Evolutionary conservation across 768 basidiomycete species (phyloP).

Genomic region (Tremella yokohamensis): DNA sequence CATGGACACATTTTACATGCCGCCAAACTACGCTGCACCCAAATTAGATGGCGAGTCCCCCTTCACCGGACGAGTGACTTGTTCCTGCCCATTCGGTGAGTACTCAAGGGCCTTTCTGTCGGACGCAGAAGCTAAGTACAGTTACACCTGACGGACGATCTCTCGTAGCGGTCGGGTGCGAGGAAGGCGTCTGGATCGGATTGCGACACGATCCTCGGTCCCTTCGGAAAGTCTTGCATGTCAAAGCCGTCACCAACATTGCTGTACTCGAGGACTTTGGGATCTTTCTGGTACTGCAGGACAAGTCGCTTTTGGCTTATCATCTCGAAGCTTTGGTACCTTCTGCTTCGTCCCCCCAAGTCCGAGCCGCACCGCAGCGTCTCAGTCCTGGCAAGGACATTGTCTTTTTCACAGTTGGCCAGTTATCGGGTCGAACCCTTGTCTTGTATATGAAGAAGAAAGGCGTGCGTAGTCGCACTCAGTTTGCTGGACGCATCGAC

Average conservation of each 20-base stretch:
- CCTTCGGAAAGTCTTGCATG: slow-evolving; percentile 85
- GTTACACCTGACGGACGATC: slow-evolving; percentile 78
- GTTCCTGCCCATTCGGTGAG: slow-evolving; percentile 86
- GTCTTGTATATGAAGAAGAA: slow-evolving; percentile 96
- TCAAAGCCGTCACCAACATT: slow-evolving; percentile 90
- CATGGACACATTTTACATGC: slow-evolving; percentile 78
- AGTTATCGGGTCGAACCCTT: slow-evolving; percentile 76
- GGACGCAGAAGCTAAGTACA: slow-evolving; percentile 43
- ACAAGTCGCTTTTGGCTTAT: slow-evolving; percentile 88
- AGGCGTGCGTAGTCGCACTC: slow-evolving; percentile 60
- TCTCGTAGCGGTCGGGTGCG: slow-evolving; percentile 88
- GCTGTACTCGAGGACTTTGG: slow-evolving; percentile 95
- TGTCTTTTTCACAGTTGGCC: slow-evolving; percentile 91
- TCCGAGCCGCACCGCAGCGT: slow-evolving; percentile 76
- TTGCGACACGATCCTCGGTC: slow-evolving; percentile 83
- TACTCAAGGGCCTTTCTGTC: slow-evolving; percentile 17
- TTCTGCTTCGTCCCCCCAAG: slow-evolving; percentile 63
- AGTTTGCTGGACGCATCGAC: not conserved
- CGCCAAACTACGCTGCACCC: slow-evolving; percentile 55
- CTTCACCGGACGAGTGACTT: slow-evolving; percentile 66
- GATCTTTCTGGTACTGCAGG: slow-evolving; percentile 90
- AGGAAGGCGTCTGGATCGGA: slow-evolving; percentile 94
- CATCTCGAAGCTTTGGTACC: slow-evolving; percentile 96
- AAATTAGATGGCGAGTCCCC: slow-evolving; percentile 60
- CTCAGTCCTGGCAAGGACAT: slow-evolving; percentile 87